Conservation (phyloP, 2,329 filamentous ascomycete genomes). For the Xylaria sp. region DNA sequence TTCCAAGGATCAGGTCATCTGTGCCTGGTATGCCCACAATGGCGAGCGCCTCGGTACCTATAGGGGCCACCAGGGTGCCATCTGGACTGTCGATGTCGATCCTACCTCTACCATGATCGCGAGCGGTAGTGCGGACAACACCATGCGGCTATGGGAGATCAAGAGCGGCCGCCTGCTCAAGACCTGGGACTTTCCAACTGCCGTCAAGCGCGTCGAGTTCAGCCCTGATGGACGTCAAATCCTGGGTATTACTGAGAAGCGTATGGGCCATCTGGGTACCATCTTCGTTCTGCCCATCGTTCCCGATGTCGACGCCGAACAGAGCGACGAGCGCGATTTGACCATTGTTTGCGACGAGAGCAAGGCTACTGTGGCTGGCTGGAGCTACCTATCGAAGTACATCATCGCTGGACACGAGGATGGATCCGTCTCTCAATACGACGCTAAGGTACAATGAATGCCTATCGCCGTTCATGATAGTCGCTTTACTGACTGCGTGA, state of each 20-base stretch:
- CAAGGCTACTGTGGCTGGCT: conserved; percentile 97
- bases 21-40: conserved; percentile 96
- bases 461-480: background rate
- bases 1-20: conserved; percentile 95
- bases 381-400: conserved; percentile 93
- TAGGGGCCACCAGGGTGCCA: conserved; percentile 94
- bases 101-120: conserved; percentile 91
- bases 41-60: conserved; percentile 97
- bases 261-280: conserved; percentile 93
- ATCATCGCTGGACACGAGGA: conserved; percentile 99
- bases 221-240: conserved; percentile 91
- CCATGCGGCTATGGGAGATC: conserved; percentile 95
- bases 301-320: conserved; percentile 82
- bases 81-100: conserved; percentile 98
- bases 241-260: conserved; percentile 96
- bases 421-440: conserved; percentile 89
- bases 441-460: conserved; percentile 75
- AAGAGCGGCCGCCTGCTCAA: conserved; percentile 92
- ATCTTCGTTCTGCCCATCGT: conserved; percentile 93
- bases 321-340: conserved; percentile 83
- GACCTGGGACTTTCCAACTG: conserved; percentile 97
- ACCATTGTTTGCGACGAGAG: conserved; percentile 94
- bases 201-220: conserved; percentile 98
- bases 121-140: conserved; percentile 97
- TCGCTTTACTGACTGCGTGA: conserved; percentile 20